phyloP scores from a whole-genome alignment of 805 yeast species.

The Hanseniaspora valbyensis region DNA sequence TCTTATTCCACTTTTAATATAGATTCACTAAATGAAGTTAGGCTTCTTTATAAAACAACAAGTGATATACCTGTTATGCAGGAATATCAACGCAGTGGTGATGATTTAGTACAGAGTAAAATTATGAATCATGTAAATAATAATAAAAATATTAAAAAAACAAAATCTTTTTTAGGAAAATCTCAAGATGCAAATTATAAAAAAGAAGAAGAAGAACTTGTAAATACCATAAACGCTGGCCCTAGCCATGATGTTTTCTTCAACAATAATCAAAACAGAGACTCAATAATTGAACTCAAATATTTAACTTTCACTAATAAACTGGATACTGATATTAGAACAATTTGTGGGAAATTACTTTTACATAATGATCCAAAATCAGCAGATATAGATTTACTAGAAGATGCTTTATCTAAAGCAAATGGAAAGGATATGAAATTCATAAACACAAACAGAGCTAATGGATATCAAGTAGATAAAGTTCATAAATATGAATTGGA shows the following conservation, averaged over 20 bases:
- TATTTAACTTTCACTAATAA: neutral
- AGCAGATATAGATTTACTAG: neutral
- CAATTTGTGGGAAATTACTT: neutral
- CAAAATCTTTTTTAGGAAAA: neutral
- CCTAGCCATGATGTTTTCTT: slow-evolving; percentile 2
- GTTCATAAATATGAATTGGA: neutral
- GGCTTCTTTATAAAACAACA: neutral
- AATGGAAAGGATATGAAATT: neutral
- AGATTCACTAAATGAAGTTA: neutral
- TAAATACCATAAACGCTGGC: neutral
- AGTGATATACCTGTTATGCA: neutral
- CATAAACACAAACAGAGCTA: neutral
- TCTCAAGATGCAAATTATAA: neutral
- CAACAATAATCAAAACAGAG: neutral
- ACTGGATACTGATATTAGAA: neutral
- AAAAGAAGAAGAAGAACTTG: neutral
- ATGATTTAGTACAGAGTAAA: neutral
- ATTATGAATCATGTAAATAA: neutral
- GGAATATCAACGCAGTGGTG: neutral
- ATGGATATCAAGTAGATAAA: neutral
- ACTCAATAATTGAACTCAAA: neutral
- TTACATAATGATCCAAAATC: neutral
- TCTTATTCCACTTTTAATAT: neutral
- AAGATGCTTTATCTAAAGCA: neutral
- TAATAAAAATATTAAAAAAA: neutral